A percentile compares a stretch with the other conserved stretches of the same genome.
Evolutionary conservation across 352 stramenopile genomes (phyloP).

Genomic region (Achlya hypogyna): DNA sequence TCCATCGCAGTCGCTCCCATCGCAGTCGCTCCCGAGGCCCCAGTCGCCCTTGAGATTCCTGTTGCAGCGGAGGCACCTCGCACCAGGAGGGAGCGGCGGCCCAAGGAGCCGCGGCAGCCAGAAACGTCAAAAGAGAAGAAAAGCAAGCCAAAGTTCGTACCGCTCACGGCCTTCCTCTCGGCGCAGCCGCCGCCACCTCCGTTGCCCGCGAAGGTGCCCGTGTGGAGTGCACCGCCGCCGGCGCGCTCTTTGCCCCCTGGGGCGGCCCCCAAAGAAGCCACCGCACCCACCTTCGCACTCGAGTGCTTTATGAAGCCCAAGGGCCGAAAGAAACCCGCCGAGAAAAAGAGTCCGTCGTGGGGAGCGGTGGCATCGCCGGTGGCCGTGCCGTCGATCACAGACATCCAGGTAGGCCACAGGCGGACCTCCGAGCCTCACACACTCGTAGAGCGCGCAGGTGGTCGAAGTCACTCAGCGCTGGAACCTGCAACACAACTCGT

Average conservation of each 20-base stretch:
- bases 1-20: too few relatives aligned
- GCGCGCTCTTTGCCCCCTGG: not conserved
- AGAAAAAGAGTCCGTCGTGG: not conserved
- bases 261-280: not conserved
- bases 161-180: conserved; percentile 39
- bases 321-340: not conserved
- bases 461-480: conserved; percentile 11
- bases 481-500: conserved; percentile 15
- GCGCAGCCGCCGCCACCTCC: not conserved
- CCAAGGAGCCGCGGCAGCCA: not conserved
- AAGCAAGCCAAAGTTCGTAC: conserved; percentile 42
- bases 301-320: conserved; percentile 14
- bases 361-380: not conserved
- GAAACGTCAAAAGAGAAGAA: conserved; percentile 7
- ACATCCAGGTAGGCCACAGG: conserved; percentile 3
- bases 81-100: not conserved
- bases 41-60: too few relatives aligned
- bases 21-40: too few relatives aligned
- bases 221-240: not conserved
- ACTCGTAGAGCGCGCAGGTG: conserved; percentile 1
- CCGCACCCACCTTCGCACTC: not conserved
- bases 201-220: not conserved
- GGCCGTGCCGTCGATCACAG: not conserved
- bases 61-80: not conserved
- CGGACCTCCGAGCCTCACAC: not conserved